A percentile compares a stretch with the other conserved stretches of the same genome.
Evolutionary conservation across 192 early-diverging fungal genomes (phyloP).

Genomic region (Entomortierella parvispora): DNA sequence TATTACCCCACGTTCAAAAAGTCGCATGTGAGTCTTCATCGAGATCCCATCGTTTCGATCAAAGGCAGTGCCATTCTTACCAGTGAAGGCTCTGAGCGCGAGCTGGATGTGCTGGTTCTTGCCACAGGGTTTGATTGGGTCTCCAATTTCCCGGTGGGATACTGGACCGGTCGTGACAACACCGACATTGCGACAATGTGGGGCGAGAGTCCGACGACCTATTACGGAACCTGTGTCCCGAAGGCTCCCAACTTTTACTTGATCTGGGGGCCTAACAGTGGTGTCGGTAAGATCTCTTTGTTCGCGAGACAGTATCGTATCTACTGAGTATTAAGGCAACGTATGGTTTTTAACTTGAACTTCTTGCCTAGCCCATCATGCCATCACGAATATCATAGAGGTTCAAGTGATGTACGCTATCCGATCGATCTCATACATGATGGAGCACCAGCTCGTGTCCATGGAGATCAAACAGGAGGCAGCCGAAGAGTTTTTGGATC

Average conservation of each 20-base stretch:
- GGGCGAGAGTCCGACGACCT: slow-evolving; percentile 39
- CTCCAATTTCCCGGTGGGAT: slow-evolving; percentile 32
- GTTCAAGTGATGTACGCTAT: slow-evolving; percentile 38
- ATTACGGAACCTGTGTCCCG: slow-evolving; percentile 39
- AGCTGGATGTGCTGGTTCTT: slow-evolving; percentile 56
- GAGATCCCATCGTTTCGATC: slow-evolving; percentile 29
- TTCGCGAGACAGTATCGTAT: neutral
- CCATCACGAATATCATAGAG: slow-evolving; percentile 25
- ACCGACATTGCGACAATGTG: slow-evolving; percentile 31
- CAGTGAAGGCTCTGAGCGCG: slow-evolving; percentile 28
- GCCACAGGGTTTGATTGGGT: slow-evolving; percentile 58
- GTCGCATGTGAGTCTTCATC: slow-evolving; percentile 48
- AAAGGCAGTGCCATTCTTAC: slow-evolving; percentile 47
- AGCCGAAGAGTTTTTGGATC: slow-evolving; percentile 27
- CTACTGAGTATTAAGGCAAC: too few species aligned
- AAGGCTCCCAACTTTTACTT: slow-evolving; percentile 48
- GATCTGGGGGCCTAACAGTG: slow-evolving; percentile 44
- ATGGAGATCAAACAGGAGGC: slow-evolving; percentile 42
- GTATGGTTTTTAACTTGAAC: neutral
- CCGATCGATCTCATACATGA: slow-evolving; percentile 35
- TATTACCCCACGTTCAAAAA: slow-evolving; percentile 23
- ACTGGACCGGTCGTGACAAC: slow-evolving; percentile 23
- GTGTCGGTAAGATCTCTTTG: slow-evolving; percentile 25
- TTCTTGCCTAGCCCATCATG: slow-evolving; percentile 21
- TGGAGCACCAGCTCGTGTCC: slow-evolving; percentile 30